Evolutionary conservation across 2,329 filamentous ascomycete genomes (phyloP), one percentile per base, ranked within the genome.

Genomic region (Xylaria arbuscula): DNA sequence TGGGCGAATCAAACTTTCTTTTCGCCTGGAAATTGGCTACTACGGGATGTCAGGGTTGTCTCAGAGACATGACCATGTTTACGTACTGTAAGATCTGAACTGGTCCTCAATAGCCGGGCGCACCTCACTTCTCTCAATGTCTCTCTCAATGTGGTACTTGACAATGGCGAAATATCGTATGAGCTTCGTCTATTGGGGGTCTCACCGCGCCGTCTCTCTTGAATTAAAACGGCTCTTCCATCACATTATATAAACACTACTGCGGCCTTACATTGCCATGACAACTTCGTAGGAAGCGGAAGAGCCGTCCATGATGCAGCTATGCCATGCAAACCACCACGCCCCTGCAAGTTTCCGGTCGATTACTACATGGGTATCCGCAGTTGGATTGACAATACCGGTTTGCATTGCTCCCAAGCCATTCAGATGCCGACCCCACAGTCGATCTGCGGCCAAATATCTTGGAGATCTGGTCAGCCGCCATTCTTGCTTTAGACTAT

Each of bases 261-360:
- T 36, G 45, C 17, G 17, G 24, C 36, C 24, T 50, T 63, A 24
- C 13, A 38, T 48, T 32, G n/a, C 28, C 28, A 55, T 32, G n/a
- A 11, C 24, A 17, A 47, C 50, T n/a, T 56, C n/a, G n/a, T 51
- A 34, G 22, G 24, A 63, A 63, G 17, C 10, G 32, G 55, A 32
- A 55, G 38, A 36, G 8, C 36, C 28, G 50, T 55, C 69, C 36
- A 15, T 64, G 47, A 36, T 53, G 60, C 51, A 58, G 32, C 22
- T 34, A 66, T 70, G 69, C 57, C 32, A 71, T 73, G 70, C 64
- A 56, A 54, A 32, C 47, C 22, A 50, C 40, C 38, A 32, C 22
- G 38, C 17, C 61, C 51, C 58, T 65, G 54, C 53, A 58, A 42
- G 47, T 56, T 48, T 24, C 57, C 19, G 24, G 6, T 61, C 19